Evolutionary conservation across 768 basidiomycete genomes (phyloP).

Genomic region (Mycena leptocephala): DNA sequence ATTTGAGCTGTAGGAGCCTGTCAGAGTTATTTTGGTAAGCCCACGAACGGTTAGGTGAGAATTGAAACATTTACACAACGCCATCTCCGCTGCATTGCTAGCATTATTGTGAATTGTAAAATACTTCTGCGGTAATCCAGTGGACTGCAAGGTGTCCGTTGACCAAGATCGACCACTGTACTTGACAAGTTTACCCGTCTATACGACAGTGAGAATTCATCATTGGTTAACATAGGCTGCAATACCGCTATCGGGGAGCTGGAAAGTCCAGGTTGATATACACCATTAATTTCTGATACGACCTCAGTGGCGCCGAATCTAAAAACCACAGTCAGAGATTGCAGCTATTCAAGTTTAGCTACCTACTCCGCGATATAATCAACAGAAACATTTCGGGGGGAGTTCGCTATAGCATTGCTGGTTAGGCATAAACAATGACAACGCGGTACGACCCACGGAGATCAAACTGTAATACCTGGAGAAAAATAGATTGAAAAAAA

Average conservation of each 20-base stretch:
- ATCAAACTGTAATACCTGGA: constrained; percentile 10
- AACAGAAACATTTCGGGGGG: not conserved
- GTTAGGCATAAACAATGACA: not conserved
- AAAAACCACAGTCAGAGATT: not conserved
- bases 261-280: constrained; percentile 2
- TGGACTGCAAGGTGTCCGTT: not conserved
- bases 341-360: not conserved
- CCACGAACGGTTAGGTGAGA: not conserved
- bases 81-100: not conserved
- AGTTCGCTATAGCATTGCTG: not conserved
- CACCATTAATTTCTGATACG: not conserved
- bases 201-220: not conserved
- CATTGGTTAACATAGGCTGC: not conserved
- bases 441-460: not conserved
- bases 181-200: constrained; percentile 10
- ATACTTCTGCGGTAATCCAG: not conserved
- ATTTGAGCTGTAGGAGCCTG: constrained; percentile 3
- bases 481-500: not conserved
- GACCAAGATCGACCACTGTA: constrained; percentile 1
- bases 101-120: constrained; percentile 7
- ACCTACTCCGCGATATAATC: not conserved
- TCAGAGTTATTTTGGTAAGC: not conserved
- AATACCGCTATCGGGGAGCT: not conserved
- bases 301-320: constrained; percentile 2
- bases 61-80: not conserved